phyloP scores from a whole-genome alignment of 768 basidiomycete genomes.

The Pisolithus sp. region DNA sequence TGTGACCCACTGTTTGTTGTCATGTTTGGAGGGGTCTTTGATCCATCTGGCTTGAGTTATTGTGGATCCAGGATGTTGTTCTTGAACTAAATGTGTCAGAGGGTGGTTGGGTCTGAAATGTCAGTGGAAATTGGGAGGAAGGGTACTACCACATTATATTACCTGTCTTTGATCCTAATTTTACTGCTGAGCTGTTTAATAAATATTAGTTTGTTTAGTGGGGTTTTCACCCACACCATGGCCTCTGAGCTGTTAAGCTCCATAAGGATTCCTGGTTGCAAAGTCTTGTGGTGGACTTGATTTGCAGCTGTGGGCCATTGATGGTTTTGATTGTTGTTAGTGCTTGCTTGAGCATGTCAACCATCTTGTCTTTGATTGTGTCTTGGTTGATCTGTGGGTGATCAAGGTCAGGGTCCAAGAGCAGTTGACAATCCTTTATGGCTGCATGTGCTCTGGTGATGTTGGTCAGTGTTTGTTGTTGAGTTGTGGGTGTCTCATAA shows the following conservation, averaged over 20 bases:
- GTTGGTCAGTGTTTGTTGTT: too few species aligned
- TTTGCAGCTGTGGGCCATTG: background rate
- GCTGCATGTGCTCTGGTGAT: too few species aligned
- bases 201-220: constrained; percentile 2
- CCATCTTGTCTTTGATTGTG: too few species aligned
- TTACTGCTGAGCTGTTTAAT: background rate
- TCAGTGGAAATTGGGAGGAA: constrained; percentile 17
- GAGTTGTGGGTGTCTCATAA: too few species aligned
- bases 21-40: constrained; percentile 14
- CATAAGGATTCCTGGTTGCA: constrained; percentile 10
- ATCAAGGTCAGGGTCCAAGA: too few species aligned
- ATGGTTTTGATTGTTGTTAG: too few species aligned
- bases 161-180: background rate
- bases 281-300: background rate
- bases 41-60: constrained; percentile 20
- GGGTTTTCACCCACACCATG: constrained; percentile 12
- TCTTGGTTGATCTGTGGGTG: too few species aligned
- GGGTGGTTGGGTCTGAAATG: background rate
- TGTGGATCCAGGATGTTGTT: constrained; percentile 2
- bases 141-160: constrained; percentile 11
- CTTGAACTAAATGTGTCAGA: constrained; percentile 9
- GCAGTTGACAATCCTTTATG: too few species aligned
- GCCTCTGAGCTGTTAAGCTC: constrained; percentile 7
- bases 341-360: too few species aligned
- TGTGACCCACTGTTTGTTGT: constrained; percentile 12